Evolutionary conservation across 1,284 basidiomycete species (phyloP).

Genomic region (Tilletiopsis washingtonensis): DNA sequence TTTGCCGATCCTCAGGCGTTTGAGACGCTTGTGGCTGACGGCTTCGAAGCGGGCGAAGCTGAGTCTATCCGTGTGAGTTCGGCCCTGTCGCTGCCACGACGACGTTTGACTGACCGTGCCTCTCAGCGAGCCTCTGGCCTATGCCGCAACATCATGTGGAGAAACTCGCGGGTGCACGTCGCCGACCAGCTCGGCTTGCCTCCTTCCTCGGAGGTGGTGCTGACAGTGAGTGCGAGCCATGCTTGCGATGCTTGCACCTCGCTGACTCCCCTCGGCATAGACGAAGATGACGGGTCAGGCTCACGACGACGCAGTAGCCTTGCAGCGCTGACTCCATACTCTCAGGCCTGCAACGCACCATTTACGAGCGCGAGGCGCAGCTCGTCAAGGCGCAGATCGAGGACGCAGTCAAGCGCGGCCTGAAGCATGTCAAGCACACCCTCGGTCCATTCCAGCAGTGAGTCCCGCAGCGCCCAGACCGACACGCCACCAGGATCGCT

Average conservation of each 20-base stretch:
- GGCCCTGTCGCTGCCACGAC: constrained; percentile 18
- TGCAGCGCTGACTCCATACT: neutral
- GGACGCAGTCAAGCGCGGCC: neutral
- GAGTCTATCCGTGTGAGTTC: neutral
- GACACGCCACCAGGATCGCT: too few species aligned
- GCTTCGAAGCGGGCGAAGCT: neutral
- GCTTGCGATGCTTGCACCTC: neutral
- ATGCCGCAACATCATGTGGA: constrained; percentile 18
- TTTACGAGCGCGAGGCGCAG: constrained; percentile 28
- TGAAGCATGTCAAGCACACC: too few species aligned
- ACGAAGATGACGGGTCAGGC: neutral
- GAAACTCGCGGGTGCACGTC: constrained; percentile 25
- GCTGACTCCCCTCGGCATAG: neutral
- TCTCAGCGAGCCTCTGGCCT: neutral
- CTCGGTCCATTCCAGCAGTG: too few species aligned
- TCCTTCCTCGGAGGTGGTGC: constrained; percentile 15
- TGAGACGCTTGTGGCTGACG: too few species aligned
- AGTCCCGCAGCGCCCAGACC: too few species aligned
- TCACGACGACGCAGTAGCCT: neutral
- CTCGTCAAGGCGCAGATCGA: constrained; percentile 11
- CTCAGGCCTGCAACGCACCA: constrained; percentile 21
- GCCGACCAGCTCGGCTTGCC: constrained; percentile 22
- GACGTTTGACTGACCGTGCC: constrained; percentile 10
- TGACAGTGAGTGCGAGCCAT: neutral
- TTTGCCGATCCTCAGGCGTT: too few species aligned